Percentiles rank a stretch among this genome's conserved stretches.
Conservation (phyloP, 1,284 basidiomycete genomes). For the Papiliotrema fonsecae region DNA sequence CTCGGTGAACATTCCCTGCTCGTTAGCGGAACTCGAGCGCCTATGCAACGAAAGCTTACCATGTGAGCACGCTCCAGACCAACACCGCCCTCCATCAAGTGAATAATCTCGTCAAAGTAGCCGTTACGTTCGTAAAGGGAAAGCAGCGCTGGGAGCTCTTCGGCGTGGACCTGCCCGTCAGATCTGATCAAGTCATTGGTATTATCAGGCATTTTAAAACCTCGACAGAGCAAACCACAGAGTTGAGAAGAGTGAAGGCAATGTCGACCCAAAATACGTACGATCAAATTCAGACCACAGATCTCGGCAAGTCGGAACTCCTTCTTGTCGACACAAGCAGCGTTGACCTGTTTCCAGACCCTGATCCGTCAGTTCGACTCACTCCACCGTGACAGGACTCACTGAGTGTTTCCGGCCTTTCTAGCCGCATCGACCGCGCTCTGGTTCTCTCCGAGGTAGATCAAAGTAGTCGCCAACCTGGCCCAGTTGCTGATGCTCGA, state of each 20-base stretch:
- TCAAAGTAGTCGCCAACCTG: conserved; percentile 92
- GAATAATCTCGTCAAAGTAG: conserved; percentile 90
- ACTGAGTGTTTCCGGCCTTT: conserved; percentile 98
- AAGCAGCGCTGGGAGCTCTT: conserved; percentile 80
- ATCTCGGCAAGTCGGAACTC: conserved; percentile 99
- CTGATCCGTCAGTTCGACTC: conserved; percentile 45
- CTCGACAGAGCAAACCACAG: no score
- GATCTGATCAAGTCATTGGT: background rate
- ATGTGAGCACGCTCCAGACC: conserved; percentile 94
- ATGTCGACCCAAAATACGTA: no score
- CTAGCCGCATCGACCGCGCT: conserved; percentile 96
- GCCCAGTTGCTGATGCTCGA: conserved; percentile 98
- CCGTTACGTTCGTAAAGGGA: conserved; percentile 86
- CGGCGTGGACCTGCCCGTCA: conserved; percentile 50
- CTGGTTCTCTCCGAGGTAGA: conserved; percentile 98
- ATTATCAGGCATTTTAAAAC: no score
- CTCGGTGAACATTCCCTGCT: conserved; percentile 59
- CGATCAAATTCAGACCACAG: conserved; percentile 91
- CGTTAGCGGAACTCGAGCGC: background rate
- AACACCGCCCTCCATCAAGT: conserved; percentile 86
- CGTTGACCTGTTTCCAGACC: conserved; percentile 99
- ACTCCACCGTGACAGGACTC: conserved; percentile 40
- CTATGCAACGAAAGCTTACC: conserved; percentile 40
- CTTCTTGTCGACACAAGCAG: conserved; percentile 93
- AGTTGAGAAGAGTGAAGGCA: no score